A percentile compares a stretch with the other conserved stretches of the same genome.
Evolutionary conservation across 2,329 filamentous ascomycete species (phyloP).

Genomic region (Metarhizium anisopliae): DNA sequence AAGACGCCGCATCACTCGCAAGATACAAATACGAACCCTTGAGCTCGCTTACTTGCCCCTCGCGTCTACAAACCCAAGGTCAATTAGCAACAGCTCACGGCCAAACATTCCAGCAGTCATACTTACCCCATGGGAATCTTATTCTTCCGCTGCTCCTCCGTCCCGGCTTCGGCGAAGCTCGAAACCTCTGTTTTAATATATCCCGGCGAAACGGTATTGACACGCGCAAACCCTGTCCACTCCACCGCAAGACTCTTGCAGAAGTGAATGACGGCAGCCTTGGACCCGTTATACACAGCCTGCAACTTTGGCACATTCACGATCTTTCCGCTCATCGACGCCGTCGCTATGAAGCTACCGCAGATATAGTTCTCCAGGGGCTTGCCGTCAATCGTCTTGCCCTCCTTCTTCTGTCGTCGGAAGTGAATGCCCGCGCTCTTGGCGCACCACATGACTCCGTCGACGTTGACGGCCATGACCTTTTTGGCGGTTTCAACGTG

Average conservation of each 20-base stretch:
- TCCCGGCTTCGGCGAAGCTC: constrained; percentile 53
- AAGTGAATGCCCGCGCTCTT: constrained; percentile 61
- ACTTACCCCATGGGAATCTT: constrained; percentile 68
- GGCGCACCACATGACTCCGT: constrained; percentile 71
- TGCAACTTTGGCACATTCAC: constrained; percentile 71
- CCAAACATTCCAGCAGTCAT: background rate
- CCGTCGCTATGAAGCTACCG: constrained; percentile 70
- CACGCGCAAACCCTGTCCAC: constrained; percentile 66
- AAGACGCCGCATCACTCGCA: constrained; percentile 72
- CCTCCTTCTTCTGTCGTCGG: constrained; percentile 59
- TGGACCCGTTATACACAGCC: constrained; percentile 64
- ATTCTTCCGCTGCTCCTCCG: constrained; percentile 64
- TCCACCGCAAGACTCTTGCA: constrained; percentile 65
- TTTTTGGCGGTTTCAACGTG: constrained; percentile 54
- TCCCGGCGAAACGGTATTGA: constrained; percentile 64
- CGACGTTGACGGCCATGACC: constrained; percentile 63
- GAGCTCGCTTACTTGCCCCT: constrained; percentile 64
- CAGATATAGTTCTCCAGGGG: constrained; percentile 49
- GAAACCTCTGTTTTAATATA: constrained; percentile 70
- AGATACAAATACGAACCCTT: constrained; percentile 79
- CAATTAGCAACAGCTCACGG: background rate
- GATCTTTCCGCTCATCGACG: constrained; percentile 70
- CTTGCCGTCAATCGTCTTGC: constrained; percentile 52
- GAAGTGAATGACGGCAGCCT: constrained; percentile 53
- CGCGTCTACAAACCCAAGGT: constrained; percentile 36